phyloP scores from a whole-genome alignment of 176 grass and related monocot species.

The Zizania latifolia region DNA sequence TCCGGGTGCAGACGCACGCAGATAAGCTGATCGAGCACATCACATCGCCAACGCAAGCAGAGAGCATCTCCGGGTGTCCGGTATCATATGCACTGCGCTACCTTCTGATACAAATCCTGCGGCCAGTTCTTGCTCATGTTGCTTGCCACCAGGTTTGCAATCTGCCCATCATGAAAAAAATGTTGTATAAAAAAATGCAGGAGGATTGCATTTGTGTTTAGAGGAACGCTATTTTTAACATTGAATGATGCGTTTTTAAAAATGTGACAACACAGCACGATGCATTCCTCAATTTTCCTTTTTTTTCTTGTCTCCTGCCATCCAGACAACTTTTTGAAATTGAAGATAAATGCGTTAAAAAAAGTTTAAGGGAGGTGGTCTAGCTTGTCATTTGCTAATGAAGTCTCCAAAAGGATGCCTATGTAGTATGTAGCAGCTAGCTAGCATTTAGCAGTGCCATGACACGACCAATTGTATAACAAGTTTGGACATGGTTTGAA shows the following conservation, averaged over 20 bases:
- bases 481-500: background rate
- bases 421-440: background rate
- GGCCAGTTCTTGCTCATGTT: conserved; percentile 92
- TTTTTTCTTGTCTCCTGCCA: no score
- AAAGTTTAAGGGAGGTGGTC: background rate
- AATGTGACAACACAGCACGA: background rate
- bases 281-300: no score
- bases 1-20: no score
- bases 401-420: background rate
- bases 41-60: background rate
- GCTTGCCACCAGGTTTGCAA: conserved; percentile 82
- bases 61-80: background rate
- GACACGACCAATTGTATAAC: background rate
- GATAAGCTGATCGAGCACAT: no score
- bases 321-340: background rate
- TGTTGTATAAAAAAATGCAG: conserved; percentile 20
- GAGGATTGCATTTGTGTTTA: background rate
- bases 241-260: background rate
- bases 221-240: background rate
- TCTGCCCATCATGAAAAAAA: conserved; percentile 43
- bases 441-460: background rate
- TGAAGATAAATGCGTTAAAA: background rate
- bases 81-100: conserved; percentile 76
- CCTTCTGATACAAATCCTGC: conserved; percentile 90
- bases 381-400: background rate